phyloP scores from a whole-genome alignment of 495 filamentous ascomycete species.

The Tuber brumale region DNA sequence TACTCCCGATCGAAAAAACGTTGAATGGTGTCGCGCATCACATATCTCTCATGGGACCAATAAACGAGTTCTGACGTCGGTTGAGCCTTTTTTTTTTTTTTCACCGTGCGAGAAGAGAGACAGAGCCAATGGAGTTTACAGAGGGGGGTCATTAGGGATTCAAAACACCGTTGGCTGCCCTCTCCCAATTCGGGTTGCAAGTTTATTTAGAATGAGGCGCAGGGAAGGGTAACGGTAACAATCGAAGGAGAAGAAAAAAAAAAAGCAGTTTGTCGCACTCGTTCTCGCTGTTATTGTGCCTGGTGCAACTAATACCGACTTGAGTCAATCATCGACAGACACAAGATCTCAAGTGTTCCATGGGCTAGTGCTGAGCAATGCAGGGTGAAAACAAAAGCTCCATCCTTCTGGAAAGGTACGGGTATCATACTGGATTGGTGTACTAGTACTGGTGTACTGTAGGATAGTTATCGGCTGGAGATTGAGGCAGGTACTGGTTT shows the following conservation, averaged over 20 bases:
- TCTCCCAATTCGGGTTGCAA: not conserved
- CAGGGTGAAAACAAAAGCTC: not conserved
- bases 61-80: slow-evolving; percentile 1
- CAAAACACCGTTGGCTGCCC: not conserved
- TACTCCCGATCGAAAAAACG: not conserved
- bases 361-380: not conserved
- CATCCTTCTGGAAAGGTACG: not conserved
- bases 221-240: slow-evolving; percentile 2
- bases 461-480: not conserved
- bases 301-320: not conserved
- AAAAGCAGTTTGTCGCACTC: not conserved
- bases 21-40: not conserved
- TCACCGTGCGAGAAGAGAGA: not conserved
- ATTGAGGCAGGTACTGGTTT: not conserved
- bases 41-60: not conserved
- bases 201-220: slow-evolving; percentile 5
- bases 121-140: not conserved
- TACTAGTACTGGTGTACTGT: not conserved
- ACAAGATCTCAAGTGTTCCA: not conserved
- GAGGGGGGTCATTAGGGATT: not conserved
- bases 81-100: slow-evolving; percentile 5
- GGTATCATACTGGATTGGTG: not conserved
- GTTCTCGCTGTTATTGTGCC: not conserved
- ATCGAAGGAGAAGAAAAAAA: not conserved
- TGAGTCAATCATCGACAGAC: not conserved